phyloP scores from a whole-genome alignment of 2,329 filamentous ascomycete genomes.

The Calonectria naviculata region DNA sequence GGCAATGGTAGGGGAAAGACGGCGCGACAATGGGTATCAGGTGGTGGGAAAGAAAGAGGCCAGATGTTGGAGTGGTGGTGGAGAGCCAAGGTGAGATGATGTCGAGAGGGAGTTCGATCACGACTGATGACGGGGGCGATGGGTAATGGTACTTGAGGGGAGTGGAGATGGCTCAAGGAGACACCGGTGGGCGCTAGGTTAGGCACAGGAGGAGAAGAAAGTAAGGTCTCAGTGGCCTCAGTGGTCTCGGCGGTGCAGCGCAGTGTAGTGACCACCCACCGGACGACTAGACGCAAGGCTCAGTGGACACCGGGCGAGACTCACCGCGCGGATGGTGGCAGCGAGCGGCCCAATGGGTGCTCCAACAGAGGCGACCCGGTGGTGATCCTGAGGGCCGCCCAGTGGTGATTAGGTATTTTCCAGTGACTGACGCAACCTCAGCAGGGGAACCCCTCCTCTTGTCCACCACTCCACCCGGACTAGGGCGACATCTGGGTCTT shows the following conservation, averaged over 20 bases:
- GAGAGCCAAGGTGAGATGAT: conserved; percentile 30
- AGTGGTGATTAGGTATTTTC: conserved; percentile 16
- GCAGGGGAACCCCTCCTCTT: conserved; percentile 15
- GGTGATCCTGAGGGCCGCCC: conserved; percentile 4
- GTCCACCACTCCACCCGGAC: conserved; percentile 16
- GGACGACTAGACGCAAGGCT: background rate
- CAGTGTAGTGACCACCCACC: conserved; percentile 17
- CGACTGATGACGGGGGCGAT: conserved; percentile 34
- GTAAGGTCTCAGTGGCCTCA: conserved; percentile 32
- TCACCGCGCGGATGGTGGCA: conserved; percentile 12
- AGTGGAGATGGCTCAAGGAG: conserved; percentile 31
- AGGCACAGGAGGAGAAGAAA: conserved; percentile 4
- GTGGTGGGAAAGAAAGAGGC: background rate
- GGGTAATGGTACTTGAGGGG: conserved; percentile 2
- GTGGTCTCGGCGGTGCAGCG: conserved; percentile 29
- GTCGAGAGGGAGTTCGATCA: conserved; percentile 26
- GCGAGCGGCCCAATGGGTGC: background rate
- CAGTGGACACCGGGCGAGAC: conserved; percentile 19
- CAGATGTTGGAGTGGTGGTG: conserved; percentile 13
- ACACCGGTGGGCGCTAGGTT: conserved; percentile 26
- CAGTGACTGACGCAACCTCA: conserved; percentile 22
- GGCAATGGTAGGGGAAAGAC: background rate
- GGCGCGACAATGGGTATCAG: conserved; percentile 9
- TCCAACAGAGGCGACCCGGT: conserved; percentile 11
- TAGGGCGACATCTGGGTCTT: conserved; percentile 21